phyloP scores from a whole-genome alignment of 2,329 filamentous ascomycete species.

The Endoconidiophora polonica region DNA sequence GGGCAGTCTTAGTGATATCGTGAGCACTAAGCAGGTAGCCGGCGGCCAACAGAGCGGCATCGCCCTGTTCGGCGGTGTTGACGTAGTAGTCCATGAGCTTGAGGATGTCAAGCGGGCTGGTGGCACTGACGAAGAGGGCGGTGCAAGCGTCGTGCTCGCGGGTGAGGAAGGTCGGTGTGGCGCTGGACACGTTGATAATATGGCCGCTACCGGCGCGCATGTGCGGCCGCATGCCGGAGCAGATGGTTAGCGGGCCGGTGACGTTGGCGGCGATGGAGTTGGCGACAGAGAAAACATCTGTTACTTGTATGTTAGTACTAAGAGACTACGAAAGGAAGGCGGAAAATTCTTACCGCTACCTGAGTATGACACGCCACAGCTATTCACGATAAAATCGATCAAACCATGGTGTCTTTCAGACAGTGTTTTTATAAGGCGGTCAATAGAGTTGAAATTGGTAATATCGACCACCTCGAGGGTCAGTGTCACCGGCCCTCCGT shows the following conservation, averaged over 20 bases:
- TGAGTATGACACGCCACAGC: neutral
- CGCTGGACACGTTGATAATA: neutral
- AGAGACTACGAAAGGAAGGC: neutral
- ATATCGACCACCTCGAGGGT: constrained; percentile 2
- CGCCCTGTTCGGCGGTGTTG: too few relatives aligned
- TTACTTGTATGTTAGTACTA: neutral
- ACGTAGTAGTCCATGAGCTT: too few relatives aligned
- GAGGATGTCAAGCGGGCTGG: too few relatives aligned
- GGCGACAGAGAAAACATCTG: neutral
- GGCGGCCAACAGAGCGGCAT: too few relatives aligned
- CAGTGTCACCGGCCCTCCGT: constrained; percentile 3
- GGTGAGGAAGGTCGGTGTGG: too few relatives aligned
- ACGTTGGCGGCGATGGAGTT: neutral
- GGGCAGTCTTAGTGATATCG: too few relatives aligned
- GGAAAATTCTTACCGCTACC: neutral
- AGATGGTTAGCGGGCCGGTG: neutral
- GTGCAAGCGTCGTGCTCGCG: too few relatives aligned
- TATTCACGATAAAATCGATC: constrained; percentile 4
- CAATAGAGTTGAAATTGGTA: neutral
- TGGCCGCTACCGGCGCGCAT: constrained; percentile 4
- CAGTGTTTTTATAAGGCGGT: neutral
- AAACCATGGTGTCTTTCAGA: constrained; percentile 1
- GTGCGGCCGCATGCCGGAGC: neutral
- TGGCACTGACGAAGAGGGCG: too few relatives aligned
- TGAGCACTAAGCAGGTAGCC: too few relatives aligned